Evolutionary conservation across 495 filamentous ascomycete genomes (phyloP), one percentile per base, ranked within the genome.

Genomic region (Penicillium parvum): DNA sequence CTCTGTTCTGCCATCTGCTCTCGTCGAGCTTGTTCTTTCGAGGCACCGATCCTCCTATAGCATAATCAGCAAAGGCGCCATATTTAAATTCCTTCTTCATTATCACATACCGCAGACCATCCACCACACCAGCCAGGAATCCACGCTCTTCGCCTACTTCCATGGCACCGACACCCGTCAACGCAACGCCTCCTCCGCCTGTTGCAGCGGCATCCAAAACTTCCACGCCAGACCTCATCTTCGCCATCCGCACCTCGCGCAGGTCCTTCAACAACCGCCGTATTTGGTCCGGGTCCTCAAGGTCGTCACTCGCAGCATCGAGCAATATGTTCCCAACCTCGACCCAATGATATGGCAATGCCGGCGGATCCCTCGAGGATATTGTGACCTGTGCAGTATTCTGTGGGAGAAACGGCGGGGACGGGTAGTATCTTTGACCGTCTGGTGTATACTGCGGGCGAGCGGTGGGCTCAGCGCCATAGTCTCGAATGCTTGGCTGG

Each of bases 291-390:
- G 85, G 73, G 2, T 84, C 82, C 1, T 83, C 75, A 29, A 97
- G 75, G 58, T 97, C 91, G 63, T 98, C 91, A 6, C 77, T 76
- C 17, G 90, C 90, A 16, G 81, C 83, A 20, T 88, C 84, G 3
- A 97, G 76, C 26, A 98, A 71, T 59, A 91, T 78, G 59, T 92
- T 88, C 0, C 84, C 82, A 0, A 96, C 70, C 62, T 96, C 90
- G 0, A 95, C 74, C 89, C 90, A 98, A 65, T 96, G 90, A 54
- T 90, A 97, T 1, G 92, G 92, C 8, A 98, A 73, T 12, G 82
- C 78, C 10, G 83, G 79, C 9, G 56, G 46, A 21, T 66, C 62
- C 2, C 51, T 38, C 4, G 55, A 27, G 3, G 53, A 52, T 4
- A 45, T 25, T 21, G 42, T 45, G 20, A 58, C 49, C 29, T 60